Evolutionary conservation across 1,284 basidiomycete genomes (phyloP), one percentile per base, ranked within the genome.

Genomic region (Kwoniella shivajii): DNA sequence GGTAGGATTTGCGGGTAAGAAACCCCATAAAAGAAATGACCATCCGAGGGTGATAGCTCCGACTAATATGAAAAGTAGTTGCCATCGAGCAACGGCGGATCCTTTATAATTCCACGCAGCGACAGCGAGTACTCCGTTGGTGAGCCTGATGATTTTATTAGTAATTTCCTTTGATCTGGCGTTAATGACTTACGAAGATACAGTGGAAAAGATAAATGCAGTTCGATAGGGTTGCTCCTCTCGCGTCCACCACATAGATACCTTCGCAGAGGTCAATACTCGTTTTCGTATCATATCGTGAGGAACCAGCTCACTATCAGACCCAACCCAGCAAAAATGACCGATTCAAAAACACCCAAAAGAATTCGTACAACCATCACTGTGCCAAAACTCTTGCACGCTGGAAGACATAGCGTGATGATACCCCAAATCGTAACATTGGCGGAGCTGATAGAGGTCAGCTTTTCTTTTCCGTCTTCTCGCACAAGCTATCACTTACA

Each of bases 221-320:
- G 80, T 65, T 1, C 81, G 76, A 65, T 79, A 68, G 0, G 81
- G 80, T 65, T 82, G 81, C 41, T 68, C 67, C 26, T 65, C 52
- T 41, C 66, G 55, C 27, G 55, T 58, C 62, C 64, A 68, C 53
- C 57, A 62, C 53, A 65, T 54, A 38, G 66, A 33, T 50, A 57
- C 44, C 64, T 54, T n/a, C n/a, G n/a, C n/a, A n/a, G n/a, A n/a
- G n/a, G 13, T 52, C 54, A 22, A 66, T 57, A 46, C 62, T 66
- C 22, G 59, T 52, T n/a, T n/a, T n/a, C n/a, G n/a, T n/a, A n/a
- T n/a, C n/a, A n/a, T n/a, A n/a, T n/a, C n/a, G n/a, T n/a, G n/a
- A n/a, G 34, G 46, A 27, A 22, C 7, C 10, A 4, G 20, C 34
- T 37, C 20, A 50, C 34, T 27, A 33, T 50, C 52, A 73, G 34